Base-by-base conservation (phyloP, 179 eudicot genomes). In the Beta corolliflora region DNA sequence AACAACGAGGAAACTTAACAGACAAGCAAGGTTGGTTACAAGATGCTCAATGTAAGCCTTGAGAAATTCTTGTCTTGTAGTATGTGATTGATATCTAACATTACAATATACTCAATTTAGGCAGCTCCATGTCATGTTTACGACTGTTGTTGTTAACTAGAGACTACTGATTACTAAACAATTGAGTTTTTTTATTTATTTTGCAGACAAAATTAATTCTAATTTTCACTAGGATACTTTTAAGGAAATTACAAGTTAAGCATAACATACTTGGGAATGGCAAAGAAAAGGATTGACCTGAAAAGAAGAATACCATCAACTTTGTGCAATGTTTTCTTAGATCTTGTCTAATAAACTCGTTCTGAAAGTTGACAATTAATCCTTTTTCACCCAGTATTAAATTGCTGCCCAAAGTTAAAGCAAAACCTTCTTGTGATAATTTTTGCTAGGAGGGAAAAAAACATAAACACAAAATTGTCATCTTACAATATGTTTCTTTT, bases 321-420 rank as follows among this genome's bases (percentile, higher is more conserved):
- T 71, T 72, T 63, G 78, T 76, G 68, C 68, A 44, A 58, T 58
- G 56, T 72, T 46, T 79, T 66, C 52, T 48, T 36, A 36, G 41
- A 36, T 36, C 52, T 48, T 48, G 52, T 48, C 81, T 66, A 64
- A 58, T 65, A 58, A 74, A 69, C 58, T 67, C 44, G 19, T 53
- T 76, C 68, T 48, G 68, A 77, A 84, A 78, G 76, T 81, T 79
- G 73, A 77, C 72, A 67, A 25, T 58, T 60, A 77, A 80, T 71
- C 76, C 77, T 76, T 56, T 50, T 76, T 83, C 45, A 80, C 75
- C 84, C 75, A 81, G 75, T 5, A 19, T 25, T 77, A 23, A 64
- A 65, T 61, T 80, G 78, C 86, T n/a, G n/a, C 52, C 77, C 15
- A 69, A 70, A 76, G 55, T 25, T 19, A 75, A 75, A 59, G 60